Base-by-base conservation (phyloP, 2,329 filamentous ascomycete genomes). In the Apiospora rasikravindrae region DNA sequence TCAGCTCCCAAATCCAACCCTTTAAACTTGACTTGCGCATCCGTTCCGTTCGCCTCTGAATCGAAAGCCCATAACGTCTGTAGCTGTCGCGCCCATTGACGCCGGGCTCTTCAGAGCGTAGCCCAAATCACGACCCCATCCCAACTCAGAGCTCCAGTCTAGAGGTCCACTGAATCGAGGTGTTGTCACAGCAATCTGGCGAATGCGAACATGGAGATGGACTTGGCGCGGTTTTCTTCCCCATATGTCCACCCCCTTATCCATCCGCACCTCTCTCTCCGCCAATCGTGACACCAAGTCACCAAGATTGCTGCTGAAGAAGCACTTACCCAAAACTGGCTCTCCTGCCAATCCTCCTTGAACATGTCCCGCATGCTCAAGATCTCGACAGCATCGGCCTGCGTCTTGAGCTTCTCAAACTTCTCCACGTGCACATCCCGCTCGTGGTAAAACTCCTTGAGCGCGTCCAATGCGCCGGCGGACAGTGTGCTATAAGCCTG, bases 281-380 rank as follows among this genome's bases (percentile, higher is more conserved):
- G 16, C 37, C 37, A 13, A 44, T 19, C 44, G 33, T 37, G 11
- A 22, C 19, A 29, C 19, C 14, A 19, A 44, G 22, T 26, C 3
- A 51, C 45, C 44, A 24, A 72, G n/a, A 70, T 33, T 3, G 29
- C 57, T 22, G n/a, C 11, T 16, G 22, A 47, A 37, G 33, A 37
- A 6, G 8, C 29, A 79, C 86, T 51, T 85, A 93, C 91, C 93
- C 94, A 96, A 78, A 96, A 96, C 82, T 96, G 93, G 74, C 89
- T 92, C 78, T 92, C 89, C 78, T 95, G 94, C 94, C 94, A 96
- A 81, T 96, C 92, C 82, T 96, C 94, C 1, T 86, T 86, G 77
- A 96, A 96, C 1, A 88, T 84, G 42, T 93, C 89, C 89, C 96
- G 96, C 22, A 83, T 85, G 71, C 88, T 74, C 51, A 81, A 79